These are phyloP conservation scores for Rhizophlyctis rosea DNA, from an alignment of 192 early-diverging fungal genomes.

Conservation along the genomic window DNA sequence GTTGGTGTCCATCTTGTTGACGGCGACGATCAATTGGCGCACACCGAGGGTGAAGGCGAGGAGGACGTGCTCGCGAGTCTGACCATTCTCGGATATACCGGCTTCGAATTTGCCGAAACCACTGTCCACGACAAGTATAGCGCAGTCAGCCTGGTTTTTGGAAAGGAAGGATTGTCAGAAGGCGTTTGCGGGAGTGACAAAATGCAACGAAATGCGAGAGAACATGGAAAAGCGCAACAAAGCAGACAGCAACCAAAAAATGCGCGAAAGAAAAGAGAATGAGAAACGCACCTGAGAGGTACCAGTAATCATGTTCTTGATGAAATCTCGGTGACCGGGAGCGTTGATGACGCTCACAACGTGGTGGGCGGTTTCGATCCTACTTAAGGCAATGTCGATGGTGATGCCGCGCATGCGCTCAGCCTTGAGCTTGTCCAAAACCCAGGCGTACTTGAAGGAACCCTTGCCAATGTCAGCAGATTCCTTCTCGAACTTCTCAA, in stretches of 20 bases:
- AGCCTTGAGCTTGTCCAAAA: slow-evolving; percentile 98
- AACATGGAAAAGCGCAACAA: too few species aligned
- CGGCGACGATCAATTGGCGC: slow-evolving; percentile 95
- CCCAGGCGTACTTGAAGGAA: slow-evolving; percentile 99
- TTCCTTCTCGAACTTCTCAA: slow-evolving; percentile 99
- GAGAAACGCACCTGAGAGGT: slow-evolving; percentile 71
- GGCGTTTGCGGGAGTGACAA: too few species aligned
- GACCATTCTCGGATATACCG: slow-evolving; percentile 98
- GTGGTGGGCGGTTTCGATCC: slow-evolving; percentile 93
- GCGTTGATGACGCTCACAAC: slow-evolving; percentile 99
- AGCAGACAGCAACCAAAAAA: neutral
- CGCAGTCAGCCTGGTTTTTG: slow-evolving; percentile 91
- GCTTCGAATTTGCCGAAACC: slow-evolving; percentile 91
- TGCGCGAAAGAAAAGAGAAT: slow-evolving; percentile 4
- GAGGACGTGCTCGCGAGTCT: slow-evolving; percentile 99
- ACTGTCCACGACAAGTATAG: slow-evolving; percentile 91
- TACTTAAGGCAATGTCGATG: slow-evolving; percentile 97
- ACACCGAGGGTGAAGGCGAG: slow-evolving; percentile 98
- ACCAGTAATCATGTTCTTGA: slow-evolving; percentile 93
- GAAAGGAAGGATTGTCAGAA: too few species aligned
- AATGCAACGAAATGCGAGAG: too few species aligned
- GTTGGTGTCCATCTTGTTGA: slow-evolving; percentile 99
- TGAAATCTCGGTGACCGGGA: slow-evolving; percentile 99
- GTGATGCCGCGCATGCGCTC: slow-evolving; percentile 99
- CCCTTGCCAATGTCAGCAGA: slow-evolving; percentile 98